Percentiles rank a stretch among this genome's conserved stretches.
Conservation (phyloP, 495 filamentous ascomycete genomes). For the Diplogelasinospora grovesii region DNA sequence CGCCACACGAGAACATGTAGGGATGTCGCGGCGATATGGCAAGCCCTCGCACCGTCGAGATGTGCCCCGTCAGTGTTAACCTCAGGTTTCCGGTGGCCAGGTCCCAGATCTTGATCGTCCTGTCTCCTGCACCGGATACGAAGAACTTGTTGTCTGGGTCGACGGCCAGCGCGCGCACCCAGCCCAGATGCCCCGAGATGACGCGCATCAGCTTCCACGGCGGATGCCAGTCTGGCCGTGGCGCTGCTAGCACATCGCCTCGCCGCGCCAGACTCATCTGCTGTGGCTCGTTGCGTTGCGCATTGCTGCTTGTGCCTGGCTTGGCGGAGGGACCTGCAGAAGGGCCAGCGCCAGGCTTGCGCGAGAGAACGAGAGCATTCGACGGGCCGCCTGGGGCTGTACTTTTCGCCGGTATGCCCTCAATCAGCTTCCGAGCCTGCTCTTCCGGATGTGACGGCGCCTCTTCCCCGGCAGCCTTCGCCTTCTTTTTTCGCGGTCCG, state of each 20-base stretch:
- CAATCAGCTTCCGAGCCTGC: constrained; percentile 62
- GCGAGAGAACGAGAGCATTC: constrained; percentile 53
- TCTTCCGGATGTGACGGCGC: constrained; percentile 42
- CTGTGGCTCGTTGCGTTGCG: constrained; percentile 21
- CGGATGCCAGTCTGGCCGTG: constrained; percentile 87
- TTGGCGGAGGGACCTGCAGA: neutral
- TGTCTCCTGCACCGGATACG: constrained; percentile 88
- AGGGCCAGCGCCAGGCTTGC: constrained; percentile 11
- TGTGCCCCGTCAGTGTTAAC: constrained; percentile 92
- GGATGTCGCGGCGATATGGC: constrained; percentile 92
- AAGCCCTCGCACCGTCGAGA: constrained; percentile 89
- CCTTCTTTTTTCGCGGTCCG: constrained; percentile 36
- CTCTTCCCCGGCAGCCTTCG: constrained; percentile 33
- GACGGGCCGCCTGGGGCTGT: constrained; percentile 38
- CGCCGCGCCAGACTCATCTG: constrained; percentile 54
- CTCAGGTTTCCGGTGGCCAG: constrained; percentile 74
- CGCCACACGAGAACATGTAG: constrained; percentile 94
- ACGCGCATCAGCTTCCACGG: constrained; percentile 99
- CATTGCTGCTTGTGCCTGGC: constrained; percentile 1
- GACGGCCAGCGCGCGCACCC: constrained; percentile 86
- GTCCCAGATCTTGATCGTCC: constrained; percentile 99
- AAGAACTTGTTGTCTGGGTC: constrained; percentile 99
- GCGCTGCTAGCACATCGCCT: constrained; percentile 61
- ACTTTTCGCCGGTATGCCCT: constrained; percentile 49
- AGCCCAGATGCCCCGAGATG: constrained; percentile 92